phyloP scores from a whole-genome alignment of 768 basidiomycete species.

The Rickenella mellea region DNA sequence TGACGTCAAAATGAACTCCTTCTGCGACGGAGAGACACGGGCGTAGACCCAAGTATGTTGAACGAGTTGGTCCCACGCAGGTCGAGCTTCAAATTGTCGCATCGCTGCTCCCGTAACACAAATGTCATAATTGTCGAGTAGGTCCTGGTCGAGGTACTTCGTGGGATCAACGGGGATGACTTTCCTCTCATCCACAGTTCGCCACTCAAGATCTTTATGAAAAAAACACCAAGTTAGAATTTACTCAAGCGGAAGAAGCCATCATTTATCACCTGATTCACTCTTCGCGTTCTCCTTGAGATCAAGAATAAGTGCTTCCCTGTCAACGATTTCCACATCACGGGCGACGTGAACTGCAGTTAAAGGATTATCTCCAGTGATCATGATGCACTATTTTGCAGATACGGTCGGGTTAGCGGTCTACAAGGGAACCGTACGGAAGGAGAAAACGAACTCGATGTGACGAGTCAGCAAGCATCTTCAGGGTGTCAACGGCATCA shows the following conservation, averaged over 20 bases:
- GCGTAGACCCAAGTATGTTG: slow-evolving; percentile 98
- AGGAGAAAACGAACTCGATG: slow-evolving; percentile 64
- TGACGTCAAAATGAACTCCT: slow-evolving; percentile 89
- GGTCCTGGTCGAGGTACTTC: slow-evolving; percentile 63
- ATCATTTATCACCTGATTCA: slow-evolving; percentile 41
- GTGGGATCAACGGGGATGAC: slow-evolving; percentile 79
- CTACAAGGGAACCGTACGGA: not conserved
- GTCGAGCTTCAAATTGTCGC: slow-evolving; percentile 68
- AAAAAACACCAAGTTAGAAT: not conserved
- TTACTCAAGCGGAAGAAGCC: not conserved
- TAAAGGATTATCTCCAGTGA: slow-evolving; percentile 96
- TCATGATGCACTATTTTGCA: slow-evolving; percentile 88
- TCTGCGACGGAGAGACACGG: slow-evolving; percentile 91
- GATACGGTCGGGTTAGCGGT: not conserved
- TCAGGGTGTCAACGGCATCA: slow-evolving; percentile 84
- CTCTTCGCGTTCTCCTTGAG: slow-evolving; percentile 68
- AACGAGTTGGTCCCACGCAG: slow-evolving; percentile 74
- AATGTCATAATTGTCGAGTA: slow-evolving; percentile 88
- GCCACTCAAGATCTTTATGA: slow-evolving; percentile 80
- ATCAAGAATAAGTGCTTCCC: slow-evolving; percentile 89
- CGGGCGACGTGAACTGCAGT: slow-evolving; percentile 94
- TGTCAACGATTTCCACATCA: slow-evolving; percentile 95
- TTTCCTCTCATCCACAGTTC: slow-evolving; percentile 86
- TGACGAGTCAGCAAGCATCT: slow-evolving; percentile 92
- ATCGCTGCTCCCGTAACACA: slow-evolving; percentile 94